phyloP scores from a whole-genome alignment of 2,329 filamentous ascomycete genomes.

The Tolypocladium nubicola region DNA sequence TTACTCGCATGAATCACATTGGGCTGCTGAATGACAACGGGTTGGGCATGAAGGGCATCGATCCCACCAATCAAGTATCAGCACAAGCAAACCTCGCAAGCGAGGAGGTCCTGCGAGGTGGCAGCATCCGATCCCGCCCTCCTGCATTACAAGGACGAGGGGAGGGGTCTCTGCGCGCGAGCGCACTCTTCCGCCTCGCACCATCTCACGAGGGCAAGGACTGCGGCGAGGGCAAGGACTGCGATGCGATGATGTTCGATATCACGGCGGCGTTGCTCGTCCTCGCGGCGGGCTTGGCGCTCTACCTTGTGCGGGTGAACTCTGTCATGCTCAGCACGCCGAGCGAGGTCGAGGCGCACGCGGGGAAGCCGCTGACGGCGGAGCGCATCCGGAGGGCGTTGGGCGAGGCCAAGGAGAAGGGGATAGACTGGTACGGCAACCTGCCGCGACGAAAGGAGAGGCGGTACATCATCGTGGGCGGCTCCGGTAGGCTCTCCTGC shows the following conservation, averaged over 20 bases:
- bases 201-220: no score
- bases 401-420: constrained; percentile 20
- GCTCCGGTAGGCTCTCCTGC: constrained; percentile 28
- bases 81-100: no score
- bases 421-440: constrained; percentile 25
- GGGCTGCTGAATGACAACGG: constrained; percentile 17
- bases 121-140: no score
- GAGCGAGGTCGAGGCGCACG: constrained; percentile 18
- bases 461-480: constrained; percentile 34
- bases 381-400: constrained; percentile 24
- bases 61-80: neutral
- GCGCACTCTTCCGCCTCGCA: no score
- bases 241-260: neutral
- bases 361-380: constrained; percentile 22
- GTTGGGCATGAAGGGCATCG: neutral
- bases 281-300: constrained; percentile 6
- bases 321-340: constrained; percentile 23
- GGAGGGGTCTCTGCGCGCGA: no score
- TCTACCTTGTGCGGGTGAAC: constrained; percentile 24
- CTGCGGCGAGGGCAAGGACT: no score
- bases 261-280: neutral
- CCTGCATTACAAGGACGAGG: no score
- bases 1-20: constrained; percentile 19
- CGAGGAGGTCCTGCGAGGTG: no score
- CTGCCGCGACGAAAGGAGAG: constrained; percentile 29